Percentiles rank a stretch among this genome's conserved stretches.
These are phyloP conservation scores for Asterophora lycoperdoides DNA, from an alignment of 768 basidiomycete species.

Conservation along the genomic window DNA sequence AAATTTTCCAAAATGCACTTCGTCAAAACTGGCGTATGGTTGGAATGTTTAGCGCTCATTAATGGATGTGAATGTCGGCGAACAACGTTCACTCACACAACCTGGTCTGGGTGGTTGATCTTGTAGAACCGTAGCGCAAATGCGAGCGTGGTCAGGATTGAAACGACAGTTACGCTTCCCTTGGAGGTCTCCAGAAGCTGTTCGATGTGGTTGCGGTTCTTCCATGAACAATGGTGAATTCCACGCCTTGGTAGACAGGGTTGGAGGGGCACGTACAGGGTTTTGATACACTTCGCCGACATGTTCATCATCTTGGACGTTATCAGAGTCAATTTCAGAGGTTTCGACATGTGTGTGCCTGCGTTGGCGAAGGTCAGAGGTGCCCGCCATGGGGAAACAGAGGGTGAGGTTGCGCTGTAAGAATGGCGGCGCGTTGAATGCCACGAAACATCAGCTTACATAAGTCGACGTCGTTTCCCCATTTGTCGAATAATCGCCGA, in stretches of 20 bases:
- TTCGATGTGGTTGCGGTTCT: conserved; percentile 57
- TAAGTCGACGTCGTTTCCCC: conserved; percentile 5
- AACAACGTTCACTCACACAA: conserved; percentile 60
- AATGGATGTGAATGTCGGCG: neutral
- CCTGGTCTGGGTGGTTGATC: conserved; percentile 91
- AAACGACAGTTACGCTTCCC: conserved; percentile 61
- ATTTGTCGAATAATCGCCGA: too few species aligned
- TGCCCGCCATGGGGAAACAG: conserved; percentile 18
- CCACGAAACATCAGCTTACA: conserved; percentile 17
- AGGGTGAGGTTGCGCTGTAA: neutral
- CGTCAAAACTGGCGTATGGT: conserved; percentile 68
- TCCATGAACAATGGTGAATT: conserved; percentile 29
- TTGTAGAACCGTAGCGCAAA: conserved; percentile 90
- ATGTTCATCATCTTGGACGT: conserved; percentile 51
- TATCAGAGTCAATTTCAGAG: conserved; percentile 22
- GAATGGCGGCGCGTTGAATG: conserved; percentile 3
- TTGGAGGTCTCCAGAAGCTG: conserved; percentile 55
- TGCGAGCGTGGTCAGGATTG: conserved; percentile 64
- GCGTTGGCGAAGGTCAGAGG: conserved; percentile 16
- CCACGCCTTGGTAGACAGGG: neutral
- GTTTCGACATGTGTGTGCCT: conserved; percentile 5
- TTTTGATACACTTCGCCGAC: conserved; percentile 44
- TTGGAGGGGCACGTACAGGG: conserved; percentile 31
- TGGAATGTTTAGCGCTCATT: neutral
- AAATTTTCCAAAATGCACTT: conserved; percentile 99